Evolutionary conservation across 2,329 filamentous ascomycete genomes (phyloP), one percentile per base, ranked within the genome.

Genomic region (Lasiodiplodia sp.): DNA sequence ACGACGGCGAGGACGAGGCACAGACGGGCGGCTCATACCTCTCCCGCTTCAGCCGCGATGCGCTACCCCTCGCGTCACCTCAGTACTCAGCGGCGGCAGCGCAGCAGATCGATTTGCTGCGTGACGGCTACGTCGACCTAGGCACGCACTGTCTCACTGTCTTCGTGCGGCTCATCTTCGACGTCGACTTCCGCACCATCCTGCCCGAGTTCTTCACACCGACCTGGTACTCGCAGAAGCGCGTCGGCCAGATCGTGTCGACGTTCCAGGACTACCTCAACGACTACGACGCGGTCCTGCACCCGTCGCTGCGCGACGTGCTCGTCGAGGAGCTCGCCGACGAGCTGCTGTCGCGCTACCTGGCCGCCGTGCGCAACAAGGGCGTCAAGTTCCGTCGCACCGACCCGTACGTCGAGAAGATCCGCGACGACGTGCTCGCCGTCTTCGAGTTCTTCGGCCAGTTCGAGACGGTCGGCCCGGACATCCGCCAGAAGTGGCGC

Each of bases 261-360:
- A 99, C 96, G 0, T 95, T 99, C 77, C 93, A 97, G 73, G 96
- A 98, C 81, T 99, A 99, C 82, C 87, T 98, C 73, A 83, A 87
- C 75, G 95, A 99, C 81, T 97, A 97, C 83, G 87, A 89, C 69
- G 85, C 88, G 65, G 91, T 96, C 23, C 87, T 97, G 37, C 93
- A 97, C 81, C 91, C 93, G 72, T 94, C 92, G 3, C 87, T 98
- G 7, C 89, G 92, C 68, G 95, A 97, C 77, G 94, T 98, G 74
- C 91, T 99, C 72, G 90, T 96, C 76, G 94, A 97, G 80, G 95
- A 97, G 79, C 89, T 99, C 66, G 91, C 94, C 70, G 93, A 98
- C 81, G 93, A 97, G 81, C 87, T 99, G 18, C 90, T 99, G 3
- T 88, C 94, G 31, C 88, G 90, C 68, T 99, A 99, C 79, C 87